Percentiles rank a stretch among this genome's conserved stretches.
Evolutionary conservation across 495 filamentous ascomycete genomes (phyloP).

Genomic region (Emericellopsis terricola): DNA sequence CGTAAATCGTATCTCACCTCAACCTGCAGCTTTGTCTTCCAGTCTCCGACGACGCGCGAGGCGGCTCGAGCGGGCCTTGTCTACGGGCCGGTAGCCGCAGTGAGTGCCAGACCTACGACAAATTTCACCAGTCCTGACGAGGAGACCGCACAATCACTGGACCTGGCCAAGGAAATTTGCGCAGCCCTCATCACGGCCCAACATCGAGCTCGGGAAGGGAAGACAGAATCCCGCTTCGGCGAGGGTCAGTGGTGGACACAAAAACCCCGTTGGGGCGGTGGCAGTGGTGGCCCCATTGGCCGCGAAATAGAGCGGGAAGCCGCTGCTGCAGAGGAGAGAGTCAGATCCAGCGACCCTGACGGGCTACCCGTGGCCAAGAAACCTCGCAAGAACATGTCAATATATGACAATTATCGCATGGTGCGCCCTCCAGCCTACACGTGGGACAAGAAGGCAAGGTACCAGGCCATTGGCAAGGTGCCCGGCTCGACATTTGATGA

Average conservation of each 20-base stretch:
- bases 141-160: conserved; percentile 35
- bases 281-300: conserved; percentile 42
- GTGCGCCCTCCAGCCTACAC: conserved; percentile 40
- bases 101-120: conserved; percentile 35
- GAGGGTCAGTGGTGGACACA: conserved; percentile 71
- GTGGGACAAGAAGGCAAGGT: conserved; percentile 67
- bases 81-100: conserved; percentile 57
- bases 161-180: conserved; percentile 56
- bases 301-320: conserved; percentile 30
- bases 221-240: conserved; percentile 43
- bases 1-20: conserved; percentile 34
- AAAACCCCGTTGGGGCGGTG: conserved; percentile 59
- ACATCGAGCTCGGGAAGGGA: conserved; percentile 59
- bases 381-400: conserved; percentile 24
- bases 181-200: conserved; percentile 63
- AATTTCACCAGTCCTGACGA: conserved; percentile 19
- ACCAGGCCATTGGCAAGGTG: conserved; percentile 51
- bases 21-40: conserved; percentile 38
- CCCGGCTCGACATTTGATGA: conserved; percentile 29
- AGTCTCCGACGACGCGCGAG: conserved; percentile 46
- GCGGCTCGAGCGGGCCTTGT: conserved; percentile 54
- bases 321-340: conserved; percentile 25
- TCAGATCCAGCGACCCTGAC: conserved; percentile 3
- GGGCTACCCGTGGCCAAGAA: conserved; percentile 13
- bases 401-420: conserved; percentile 38